A percentile compares a stretch with the other conserved stretches of the same genome.
Conservation (phyloP, 2,329 filamentous ascomycete genomes). For the Ascochyta pisi region DNA sequence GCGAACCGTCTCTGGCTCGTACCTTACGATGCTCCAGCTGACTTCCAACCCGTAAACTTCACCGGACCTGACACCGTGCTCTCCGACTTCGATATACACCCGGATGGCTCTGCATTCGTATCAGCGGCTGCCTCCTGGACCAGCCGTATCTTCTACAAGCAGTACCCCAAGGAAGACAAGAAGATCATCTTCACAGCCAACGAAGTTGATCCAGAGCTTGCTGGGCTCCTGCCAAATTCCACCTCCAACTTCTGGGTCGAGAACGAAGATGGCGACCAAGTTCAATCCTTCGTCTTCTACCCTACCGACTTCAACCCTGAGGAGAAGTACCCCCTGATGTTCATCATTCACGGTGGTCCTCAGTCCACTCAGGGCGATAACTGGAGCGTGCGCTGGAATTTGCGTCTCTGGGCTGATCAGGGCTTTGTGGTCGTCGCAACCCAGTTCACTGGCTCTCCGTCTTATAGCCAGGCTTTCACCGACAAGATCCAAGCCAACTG, state of each 20-base stretch:
- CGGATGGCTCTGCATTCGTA: slow-evolving; percentile 62
- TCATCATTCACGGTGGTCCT: slow-evolving; percentile 83
- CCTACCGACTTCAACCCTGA: slow-evolving; percentile 68
- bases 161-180: slow-evolving; percentile 40
- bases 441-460: slow-evolving; percentile 83
- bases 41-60: slow-evolving; percentile 52
- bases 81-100: slow-evolving; percentile 59
- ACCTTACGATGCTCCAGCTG: slow-evolving; percentile 63
- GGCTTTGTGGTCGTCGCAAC: slow-evolving; percentile 82
- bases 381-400: slow-evolving; percentile 86
- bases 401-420: slow-evolving; percentile 83
- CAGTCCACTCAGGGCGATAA: slow-evolving; percentile 75
- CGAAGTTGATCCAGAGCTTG: slow-evolving; percentile 68
- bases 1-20: slow-evolving; percentile 63
- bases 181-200: slow-evolving; percentile 64
- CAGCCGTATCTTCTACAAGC: slow-evolving; percentile 43
- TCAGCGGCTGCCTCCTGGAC: slow-evolving; percentile 43
- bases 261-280: slow-evolving; percentile 63
- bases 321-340: slow-evolving; percentile 79
- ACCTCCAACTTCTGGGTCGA: slow-evolving; percentile 73
- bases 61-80: slow-evolving; percentile 52
- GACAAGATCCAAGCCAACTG: slow-evolving; percentile 81
- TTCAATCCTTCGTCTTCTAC: slow-evolving; percentile 72
- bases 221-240: slow-evolving; percentile 68
- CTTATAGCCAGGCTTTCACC: slow-evolving; percentile 78